Base-by-base conservation (phyloP, 2,329 filamentous ascomycete species). In the Ciborinia camelliae region DNA sequence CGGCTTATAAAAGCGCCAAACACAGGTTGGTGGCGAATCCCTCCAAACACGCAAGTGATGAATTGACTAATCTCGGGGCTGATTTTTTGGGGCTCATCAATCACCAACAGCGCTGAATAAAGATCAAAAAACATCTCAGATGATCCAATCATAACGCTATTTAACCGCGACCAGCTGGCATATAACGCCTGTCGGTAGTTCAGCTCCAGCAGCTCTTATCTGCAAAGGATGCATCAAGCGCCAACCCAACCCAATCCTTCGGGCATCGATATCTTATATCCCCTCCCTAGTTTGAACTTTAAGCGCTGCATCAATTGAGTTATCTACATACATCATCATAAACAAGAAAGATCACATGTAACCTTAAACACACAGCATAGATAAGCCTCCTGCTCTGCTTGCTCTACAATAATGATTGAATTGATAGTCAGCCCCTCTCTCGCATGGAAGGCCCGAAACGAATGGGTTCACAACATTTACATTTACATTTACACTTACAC, bases 121-220 rank as follows among this genome's bases (percentile, higher is more conserved):
- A 30, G 4, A 23, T 3, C 12, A 23, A 30, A 45, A 18, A 37
- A 41, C 9, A 55, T 26, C 35, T 30, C 20, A 48, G 32, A 43
- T 30, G 12, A n/a, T 47, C 51, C 32, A 63, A 63, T 63, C 51
- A 63, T 28, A 30, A 12, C 8, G 9, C 30, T 30, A 63, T 63
- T 18, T 48, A 57, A 57, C 41, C 61, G 51, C 61, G 41, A 62
- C 28, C 28, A 47, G 54, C 54, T 58, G 30, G 54, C 32, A 47
- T 4, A 35, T 57, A 10, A 30, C 28, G 12, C 41, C 28, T 14
- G 28, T 35, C 28, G 30, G 55, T 47, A 47, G 41, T 23, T 47
- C 41, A 47, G 55, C 41, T 45, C 41, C 20, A 47, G 55, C 41
- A 32, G 28, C 20, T 4, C 9, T 47, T 4, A 55, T 55, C 52